A percentile compares a stretch with the other conserved stretches of the same genome.
Evolutionary conservation across 495 filamentous ascomycete species (phyloP).

Genomic region (Cercophora samala): DNA sequence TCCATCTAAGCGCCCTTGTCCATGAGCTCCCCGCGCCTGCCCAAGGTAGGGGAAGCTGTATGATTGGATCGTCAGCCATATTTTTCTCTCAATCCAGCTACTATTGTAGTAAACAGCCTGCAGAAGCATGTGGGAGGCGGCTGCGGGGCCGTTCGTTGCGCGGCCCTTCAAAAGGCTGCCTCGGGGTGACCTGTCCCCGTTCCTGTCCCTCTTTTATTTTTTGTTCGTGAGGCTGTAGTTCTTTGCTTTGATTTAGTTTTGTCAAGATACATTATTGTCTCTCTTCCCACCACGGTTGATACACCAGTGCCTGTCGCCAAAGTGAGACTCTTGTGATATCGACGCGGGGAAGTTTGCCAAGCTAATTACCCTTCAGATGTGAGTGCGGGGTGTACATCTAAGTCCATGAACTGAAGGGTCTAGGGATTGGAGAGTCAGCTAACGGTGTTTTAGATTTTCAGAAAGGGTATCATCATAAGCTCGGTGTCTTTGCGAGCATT

Average conservation of each 20-base stretch:
- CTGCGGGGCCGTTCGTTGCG: slow-evolving; percentile 2
- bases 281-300: neutral
- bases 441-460: too few relatives aligned
- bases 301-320: neutral
- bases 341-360: slow-evolving; percentile 1
- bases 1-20: slow-evolving; percentile 32
- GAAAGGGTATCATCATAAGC: too few relatives aligned
- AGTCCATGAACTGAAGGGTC: neutral
- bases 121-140: slow-evolving; percentile 3
- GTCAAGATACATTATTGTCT: neutral
- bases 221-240: neutral
- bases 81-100: neutral
- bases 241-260: neutral
- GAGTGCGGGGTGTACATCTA: slow-evolving; percentile 16
- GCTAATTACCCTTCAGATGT: neutral
- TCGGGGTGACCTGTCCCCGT: slow-evolving; percentile 5
- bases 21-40: slow-evolving; percentile 14
- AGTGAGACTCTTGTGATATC: neutral
- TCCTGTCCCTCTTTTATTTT: neutral
- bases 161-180: slow-evolving; percentile 9
- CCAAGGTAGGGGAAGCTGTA: slow-evolving; percentile 1
- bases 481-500: too few relatives aligned
- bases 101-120: neutral
- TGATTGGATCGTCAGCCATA: slow-evolving; percentile 19
- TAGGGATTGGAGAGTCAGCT: neutral